A percentile compares a stretch with the other conserved stretches of the same genome.
phyloP scores from a whole-genome alignment of 371 early-diverging fungal species.

The Actinomortierella ambigua region DNA sequence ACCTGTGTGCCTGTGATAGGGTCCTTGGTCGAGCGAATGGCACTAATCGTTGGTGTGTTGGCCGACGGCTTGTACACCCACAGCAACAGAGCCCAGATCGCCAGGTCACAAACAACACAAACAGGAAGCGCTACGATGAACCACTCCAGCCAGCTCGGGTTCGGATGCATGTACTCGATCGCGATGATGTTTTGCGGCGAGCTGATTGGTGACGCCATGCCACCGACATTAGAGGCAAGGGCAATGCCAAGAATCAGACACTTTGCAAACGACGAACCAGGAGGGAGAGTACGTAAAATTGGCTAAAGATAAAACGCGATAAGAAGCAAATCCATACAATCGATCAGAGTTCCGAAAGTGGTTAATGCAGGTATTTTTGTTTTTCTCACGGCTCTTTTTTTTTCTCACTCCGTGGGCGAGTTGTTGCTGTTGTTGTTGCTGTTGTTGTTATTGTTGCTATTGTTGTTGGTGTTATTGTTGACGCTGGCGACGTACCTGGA shows the following conservation, averaged over 20 bases:
- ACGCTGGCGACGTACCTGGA: constrained; percentile 60
- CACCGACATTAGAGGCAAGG: constrained; percentile 93
- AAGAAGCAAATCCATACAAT: constrained; percentile 2
- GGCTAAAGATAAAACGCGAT: constrained; percentile 51
- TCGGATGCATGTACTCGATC: constrained; percentile 82
- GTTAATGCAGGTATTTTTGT: not conserved
- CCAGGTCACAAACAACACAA: constrained; percentile 70
- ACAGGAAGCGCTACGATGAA: constrained; percentile 79
- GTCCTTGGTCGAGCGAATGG: constrained; percentile 61
- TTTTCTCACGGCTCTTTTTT: not conserved
- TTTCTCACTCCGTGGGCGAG: no score
- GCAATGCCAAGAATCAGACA: constrained; percentile 94
- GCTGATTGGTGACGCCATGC: constrained; percentile 97
- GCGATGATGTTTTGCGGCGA: constrained; percentile 96
- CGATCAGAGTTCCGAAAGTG: not conserved
- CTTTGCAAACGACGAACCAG: constrained; percentile 73
- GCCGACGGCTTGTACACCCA: constrained; percentile 66
- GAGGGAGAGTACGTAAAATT: constrained; percentile 80
- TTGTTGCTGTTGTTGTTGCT: no score
- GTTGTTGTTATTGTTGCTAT: no score
- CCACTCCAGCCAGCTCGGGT: constrained; percentile 89
- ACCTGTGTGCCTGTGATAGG: constrained; percentile 70
- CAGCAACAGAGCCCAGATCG: constrained; percentile 85
- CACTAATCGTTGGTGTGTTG: constrained; percentile 58
- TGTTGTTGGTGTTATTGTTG: constrained; percentile 1